Percentiles rank a stretch among this genome's conserved stretches.
These are phyloP conservation scores for Guadua angustifolia DNA, from an alignment of 176 grass and related monocot species.

Conservation along the genomic window DNA sequence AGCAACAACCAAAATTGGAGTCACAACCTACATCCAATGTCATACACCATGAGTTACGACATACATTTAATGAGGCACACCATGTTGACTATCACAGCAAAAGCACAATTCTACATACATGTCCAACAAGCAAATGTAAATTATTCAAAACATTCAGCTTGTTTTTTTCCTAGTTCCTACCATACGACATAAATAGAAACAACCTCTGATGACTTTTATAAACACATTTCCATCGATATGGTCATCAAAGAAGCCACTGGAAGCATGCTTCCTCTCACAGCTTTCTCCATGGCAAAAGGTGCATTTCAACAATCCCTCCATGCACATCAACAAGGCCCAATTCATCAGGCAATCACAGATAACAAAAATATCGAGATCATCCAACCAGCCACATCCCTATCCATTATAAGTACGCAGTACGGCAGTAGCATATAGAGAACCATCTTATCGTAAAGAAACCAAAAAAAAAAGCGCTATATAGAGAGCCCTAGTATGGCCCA, in stretches of 20 bases:
- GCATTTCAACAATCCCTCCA: not conserved
- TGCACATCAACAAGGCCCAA: not conserved
- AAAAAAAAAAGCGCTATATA: not conserved
- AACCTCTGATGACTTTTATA: not conserved
- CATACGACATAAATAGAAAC: not conserved
- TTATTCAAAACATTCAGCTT: not conserved
- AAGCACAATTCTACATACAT: not conserved
- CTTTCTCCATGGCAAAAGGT: not conserved
- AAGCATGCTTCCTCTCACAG: not conserved
- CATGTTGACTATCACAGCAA: not conserved
- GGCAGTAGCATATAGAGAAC: not conserved
- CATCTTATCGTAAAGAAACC: not conserved
- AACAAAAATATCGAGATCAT: slow-evolving; percentile 25
- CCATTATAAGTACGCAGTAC: not conserved
- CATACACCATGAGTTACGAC: not conserved
- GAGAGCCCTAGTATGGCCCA: not conserved
- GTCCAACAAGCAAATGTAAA: not conserved
- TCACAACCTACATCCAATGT: not conserved
- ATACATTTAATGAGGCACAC: not conserved
- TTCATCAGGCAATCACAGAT: not conserved
- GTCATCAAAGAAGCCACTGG: not conserved
- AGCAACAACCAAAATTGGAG: slow-evolving; percentile 4
- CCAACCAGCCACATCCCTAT: slow-evolving; percentile 7
- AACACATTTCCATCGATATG: not conserved
- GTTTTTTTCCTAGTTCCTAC: slow-evolving; percentile 14